A percentile compares a stretch with the other conserved stretches of the same genome.
Evolutionary conservation across 2,329 filamentous ascomycete species (phyloP).

Genomic region (Coniella vitis): DNA sequence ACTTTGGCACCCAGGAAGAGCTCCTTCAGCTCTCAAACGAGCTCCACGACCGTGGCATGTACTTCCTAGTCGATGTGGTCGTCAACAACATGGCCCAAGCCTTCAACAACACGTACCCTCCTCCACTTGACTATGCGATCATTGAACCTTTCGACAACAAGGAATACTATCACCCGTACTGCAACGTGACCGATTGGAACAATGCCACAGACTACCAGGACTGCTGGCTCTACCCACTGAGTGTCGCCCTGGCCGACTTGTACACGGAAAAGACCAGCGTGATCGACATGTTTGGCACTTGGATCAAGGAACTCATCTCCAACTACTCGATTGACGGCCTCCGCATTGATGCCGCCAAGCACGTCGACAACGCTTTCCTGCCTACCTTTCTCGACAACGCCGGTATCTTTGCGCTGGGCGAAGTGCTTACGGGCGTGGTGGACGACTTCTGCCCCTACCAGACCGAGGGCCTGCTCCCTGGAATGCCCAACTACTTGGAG

Average conservation of each 20-base stretch:
- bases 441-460: conserved; percentile 46
- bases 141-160: conserved; percentile 42
- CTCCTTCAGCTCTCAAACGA: conserved; percentile 47
- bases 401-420: conserved; percentile 54
- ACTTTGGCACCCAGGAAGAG: conserved; percentile 54
- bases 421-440: conserved; percentile 50
- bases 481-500: conserved; percentile 51
- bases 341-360: conserved; percentile 56
- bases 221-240: conserved; percentile 46
- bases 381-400: conserved; percentile 44
- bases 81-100: conserved; percentile 49
- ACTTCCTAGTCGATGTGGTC: conserved; percentile 42
- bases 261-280: conserved; percentile 47
- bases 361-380: conserved; percentile 55
- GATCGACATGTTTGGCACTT: conserved; percentile 44
- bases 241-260: conserved; percentile 55
- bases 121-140: conserved; percentile 37
- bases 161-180: conserved; percentile 55
- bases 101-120: conserved; percentile 25
- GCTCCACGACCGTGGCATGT: conserved; percentile 28
- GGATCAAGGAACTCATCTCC: conserved; percentile 50
- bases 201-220: conserved; percentile 39
- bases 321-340: conserved; percentile 58
- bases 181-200: conserved; percentile 46
- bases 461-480: conserved; percentile 38